phyloP scores from a whole-genome alignment of 2,329 filamentous ascomycete genomes.

The Endothia cerciana region DNA sequence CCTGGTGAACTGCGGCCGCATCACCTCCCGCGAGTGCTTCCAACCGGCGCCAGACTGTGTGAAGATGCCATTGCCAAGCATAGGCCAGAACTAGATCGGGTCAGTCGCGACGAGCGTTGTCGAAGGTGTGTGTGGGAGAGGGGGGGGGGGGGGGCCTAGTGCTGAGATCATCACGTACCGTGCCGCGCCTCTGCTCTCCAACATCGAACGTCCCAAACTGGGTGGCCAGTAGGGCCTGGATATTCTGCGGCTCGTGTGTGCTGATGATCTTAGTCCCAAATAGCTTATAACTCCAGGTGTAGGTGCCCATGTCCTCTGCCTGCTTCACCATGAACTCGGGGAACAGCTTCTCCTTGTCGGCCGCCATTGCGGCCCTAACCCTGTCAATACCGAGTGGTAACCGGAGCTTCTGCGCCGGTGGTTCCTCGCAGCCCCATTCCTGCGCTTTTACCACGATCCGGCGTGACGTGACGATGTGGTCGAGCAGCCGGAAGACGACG shows the following conservation, averaged over 20 bases:
- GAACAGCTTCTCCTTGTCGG: constrained; percentile 20
- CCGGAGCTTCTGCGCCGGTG: not conserved
- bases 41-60: constrained; percentile 40
- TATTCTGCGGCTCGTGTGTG: constrained; percentile 24
- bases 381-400: constrained; percentile 20
- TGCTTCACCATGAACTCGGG: not conserved
- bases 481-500: constrained; percentile 18
- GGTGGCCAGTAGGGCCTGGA: constrained; percentile 25
- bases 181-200: constrained; percentile 12
- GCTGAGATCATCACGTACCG: constrained; percentile 4
- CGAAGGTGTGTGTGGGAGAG: no score
- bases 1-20: constrained; percentile 39
- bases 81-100: constrained; percentile 31
- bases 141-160: not conserved
- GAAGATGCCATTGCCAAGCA: constrained; percentile 43
- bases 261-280: constrained; percentile 18
- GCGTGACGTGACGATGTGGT: constrained; percentile 9
- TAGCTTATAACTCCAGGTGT: constrained; percentile 12
- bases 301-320: not conserved
- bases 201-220: constrained; percentile 28
- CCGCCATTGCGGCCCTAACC: not conserved
- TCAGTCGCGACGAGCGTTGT: not conserved
- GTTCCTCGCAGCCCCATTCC: constrained; percentile 23
- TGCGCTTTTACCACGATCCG: constrained; percentile 14
- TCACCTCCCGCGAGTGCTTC: constrained; percentile 40